Evolutionary conservation across 2,329 filamentous ascomycete genomes (phyloP).

Genomic region (Biscogniauxia marginata): DNA sequence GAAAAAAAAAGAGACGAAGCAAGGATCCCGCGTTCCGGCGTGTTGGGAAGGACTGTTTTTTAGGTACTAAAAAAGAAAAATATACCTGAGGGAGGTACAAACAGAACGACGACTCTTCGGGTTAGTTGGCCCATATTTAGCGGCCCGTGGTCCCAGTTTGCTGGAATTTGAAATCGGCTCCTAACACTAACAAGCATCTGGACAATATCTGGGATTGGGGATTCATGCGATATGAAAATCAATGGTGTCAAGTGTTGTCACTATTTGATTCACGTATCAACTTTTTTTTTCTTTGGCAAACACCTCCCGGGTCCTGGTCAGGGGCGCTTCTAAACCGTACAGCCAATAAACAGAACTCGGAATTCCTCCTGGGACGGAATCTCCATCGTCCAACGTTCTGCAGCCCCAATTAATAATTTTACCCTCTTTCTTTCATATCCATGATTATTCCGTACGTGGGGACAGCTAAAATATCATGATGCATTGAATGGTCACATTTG

Average conservation of each 20-base stretch:
- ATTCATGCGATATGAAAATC: neutral
- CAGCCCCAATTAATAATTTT: neutral
- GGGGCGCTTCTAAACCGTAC: too few species aligned
- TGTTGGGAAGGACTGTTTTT: constrained; percentile 17
- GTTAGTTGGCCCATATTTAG: constrained; percentile 19
- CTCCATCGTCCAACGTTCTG: neutral
- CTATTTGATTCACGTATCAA: neutral
- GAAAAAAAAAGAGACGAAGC: constrained; percentile 2
- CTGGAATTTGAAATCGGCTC: constrained; percentile 11
- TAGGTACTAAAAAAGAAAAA: neutral
- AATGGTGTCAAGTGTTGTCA: neutral
- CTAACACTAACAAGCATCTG: neutral
- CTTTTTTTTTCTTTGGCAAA: too few species aligned
- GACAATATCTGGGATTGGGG: neutral
- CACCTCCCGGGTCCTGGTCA: too few species aligned
- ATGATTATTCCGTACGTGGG: neutral
- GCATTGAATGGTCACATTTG: neutral
- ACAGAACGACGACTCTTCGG: constrained; percentile 13
- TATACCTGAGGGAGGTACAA: neutral
- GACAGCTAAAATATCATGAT: constrained; percentile 1
- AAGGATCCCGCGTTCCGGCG: constrained; percentile 30
- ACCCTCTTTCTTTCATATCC: neutral
- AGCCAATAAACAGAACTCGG: too few species aligned
- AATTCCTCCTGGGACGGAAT: neutral
- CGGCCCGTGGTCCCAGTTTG: constrained; percentile 23